Conservation (phyloP, 768 basidiomycete genomes). For the Boletellus ananiceps region DNA sequence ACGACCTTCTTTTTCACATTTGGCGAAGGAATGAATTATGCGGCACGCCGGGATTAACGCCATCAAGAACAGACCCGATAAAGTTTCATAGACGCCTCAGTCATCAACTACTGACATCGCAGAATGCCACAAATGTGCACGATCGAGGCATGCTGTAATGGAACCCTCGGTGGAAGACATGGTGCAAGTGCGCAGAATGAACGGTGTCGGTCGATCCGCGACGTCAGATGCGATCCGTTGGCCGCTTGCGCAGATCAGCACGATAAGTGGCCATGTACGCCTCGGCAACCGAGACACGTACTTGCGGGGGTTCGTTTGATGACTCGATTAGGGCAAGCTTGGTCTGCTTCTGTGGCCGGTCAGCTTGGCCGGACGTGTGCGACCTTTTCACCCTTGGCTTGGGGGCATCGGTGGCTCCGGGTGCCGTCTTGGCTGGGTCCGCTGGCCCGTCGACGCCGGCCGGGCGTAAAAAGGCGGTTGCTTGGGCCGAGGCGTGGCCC, state of each 20-base stretch:
- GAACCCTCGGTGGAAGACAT: slow-evolving; percentile 10
- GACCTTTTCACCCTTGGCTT: slow-evolving; percentile 21
- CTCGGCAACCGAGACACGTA: slow-evolving; percentile 20
- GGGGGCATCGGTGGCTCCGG: slow-evolving; percentile 8
- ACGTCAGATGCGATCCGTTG: slow-evolving; percentile 9
- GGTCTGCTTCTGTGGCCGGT: slow-evolving; percentile 23
- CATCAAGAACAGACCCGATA: slow-evolving; percentile 23
- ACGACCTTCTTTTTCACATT: slow-evolving; percentile 23
- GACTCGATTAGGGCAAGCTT: slow-evolving; percentile 24
- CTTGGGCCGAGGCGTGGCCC: slow-evolving; percentile 25
- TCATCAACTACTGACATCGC: slow-evolving; percentile 22
- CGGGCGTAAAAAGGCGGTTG: slow-evolving; percentile 17
- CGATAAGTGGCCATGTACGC: slow-evolving; percentile 8
- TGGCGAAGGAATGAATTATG: slow-evolving; percentile 16
- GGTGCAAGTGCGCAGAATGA: slow-evolving; percentile 5
- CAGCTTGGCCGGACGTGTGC: slow-evolving; percentile 16
- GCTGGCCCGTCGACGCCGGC: slow-evolving; percentile 21
- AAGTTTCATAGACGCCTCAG: slow-evolving; percentile 27
- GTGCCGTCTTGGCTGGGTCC: slow-evolving; percentile 5
- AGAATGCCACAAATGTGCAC: slow-evolving; percentile 10
- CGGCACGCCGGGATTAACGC: slow-evolving; percentile 25
- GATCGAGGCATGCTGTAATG: slow-evolving; percentile 22
- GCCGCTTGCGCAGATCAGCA: slow-evolving; percentile 16
- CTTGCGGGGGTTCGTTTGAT: slow-evolving; percentile 11
- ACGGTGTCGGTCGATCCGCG: slow-evolving; percentile 19